Evolutionary conservation across 192 early-diverging fungal genomes (phyloP), one percentile per base, ranked within the genome.

Genomic region (Dissophora globulifera): DNA sequence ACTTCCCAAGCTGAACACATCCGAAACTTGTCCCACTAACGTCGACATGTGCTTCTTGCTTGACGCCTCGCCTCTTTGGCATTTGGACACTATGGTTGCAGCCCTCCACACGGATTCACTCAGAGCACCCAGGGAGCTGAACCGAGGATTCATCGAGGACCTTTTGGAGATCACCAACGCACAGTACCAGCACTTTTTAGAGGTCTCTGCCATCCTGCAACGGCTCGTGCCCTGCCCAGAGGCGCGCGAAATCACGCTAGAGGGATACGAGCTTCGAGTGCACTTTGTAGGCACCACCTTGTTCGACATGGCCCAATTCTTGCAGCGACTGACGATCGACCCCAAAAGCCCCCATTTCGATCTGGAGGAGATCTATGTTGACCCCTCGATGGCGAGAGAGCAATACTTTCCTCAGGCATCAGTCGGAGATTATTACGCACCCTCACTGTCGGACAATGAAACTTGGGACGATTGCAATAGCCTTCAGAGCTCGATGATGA

Each of bases 141-240:
- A 76, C 23, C 43, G 38, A 2, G 16, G 27, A 3, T 76, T 76
- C 30, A 76, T 76, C 27, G 63, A 67, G 46, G 47, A 76, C 33
- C 26, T 76, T 55, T 52, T 76, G 16, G 63, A 67, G 31, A 57
- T 76, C 30, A 76, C 72, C 43, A 53, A 76, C 30, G 62, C 62
- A 2, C 72, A 76, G 47, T 76, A 76, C 50, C 72, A 76, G 33
- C 72, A 76, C 53, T 76, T 76, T 49, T 27, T 76, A 58, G 72
- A 76, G 35, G 72, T 76, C 22, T 76, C 72, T 20, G 52, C 72
- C 1, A 67, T 76, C 38, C 53, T 76, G 26, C 72, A 67, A 40
- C 50, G 47, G 13, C 38, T 76, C 1, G 64, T 76, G 29, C 58
- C 60, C 20, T 76, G 72, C 16, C 72, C 72, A 10, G 62, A 76